These are phyloP conservation scores for Periconia macrospinosa DNA, from an alignment of 2,329 filamentous ascomycete genomes.

Conservation along the genomic window DNA sequence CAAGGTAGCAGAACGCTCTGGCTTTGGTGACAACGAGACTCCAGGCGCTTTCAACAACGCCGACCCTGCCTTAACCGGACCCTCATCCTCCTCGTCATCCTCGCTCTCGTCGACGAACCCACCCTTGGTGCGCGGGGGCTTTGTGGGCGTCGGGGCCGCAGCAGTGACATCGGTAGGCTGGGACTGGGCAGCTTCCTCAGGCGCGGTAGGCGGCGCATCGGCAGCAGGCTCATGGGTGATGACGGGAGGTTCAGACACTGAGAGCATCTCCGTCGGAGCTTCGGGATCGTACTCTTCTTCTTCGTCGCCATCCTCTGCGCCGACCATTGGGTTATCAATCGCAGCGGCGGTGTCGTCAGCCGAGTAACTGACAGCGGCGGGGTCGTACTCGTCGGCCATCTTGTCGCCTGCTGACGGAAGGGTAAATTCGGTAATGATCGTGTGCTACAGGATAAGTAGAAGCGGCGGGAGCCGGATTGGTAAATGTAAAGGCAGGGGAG, in stretches of 20 bases:
- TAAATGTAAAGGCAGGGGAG: neutral
- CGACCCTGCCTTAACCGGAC: constrained; percentile 48
- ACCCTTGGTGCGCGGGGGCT: constrained; percentile 58
- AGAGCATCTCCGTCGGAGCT: constrained; percentile 9
- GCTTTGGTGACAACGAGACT: constrained; percentile 54
- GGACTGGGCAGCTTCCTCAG: constrained; percentile 27
- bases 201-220: constrained; percentile 26
- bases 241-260: constrained; percentile 25
- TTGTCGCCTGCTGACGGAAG: neutral
- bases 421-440: constrained; percentile 5
- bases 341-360: constrained; percentile 47
- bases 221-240: constrained; percentile 32
- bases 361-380: constrained; percentile 40
- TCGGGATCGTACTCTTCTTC: constrained; percentile 47
- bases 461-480: constrained; percentile 1
- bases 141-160: constrained; percentile 33
- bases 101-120: constrained; percentile 67
- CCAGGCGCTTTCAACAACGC: constrained; percentile 52
- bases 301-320: constrained; percentile 31
- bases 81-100: constrained; percentile 60
- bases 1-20: constrained; percentile 58
- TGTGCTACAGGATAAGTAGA: constrained; percentile 13
- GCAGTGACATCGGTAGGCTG: constrained; percentile 22
- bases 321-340: constrained; percentile 14
- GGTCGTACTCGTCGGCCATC: constrained; percentile 41